phyloP scores from a whole-genome alignment of 192 early-diverging fungal species.

The Linnemannia hyalina region DNA sequence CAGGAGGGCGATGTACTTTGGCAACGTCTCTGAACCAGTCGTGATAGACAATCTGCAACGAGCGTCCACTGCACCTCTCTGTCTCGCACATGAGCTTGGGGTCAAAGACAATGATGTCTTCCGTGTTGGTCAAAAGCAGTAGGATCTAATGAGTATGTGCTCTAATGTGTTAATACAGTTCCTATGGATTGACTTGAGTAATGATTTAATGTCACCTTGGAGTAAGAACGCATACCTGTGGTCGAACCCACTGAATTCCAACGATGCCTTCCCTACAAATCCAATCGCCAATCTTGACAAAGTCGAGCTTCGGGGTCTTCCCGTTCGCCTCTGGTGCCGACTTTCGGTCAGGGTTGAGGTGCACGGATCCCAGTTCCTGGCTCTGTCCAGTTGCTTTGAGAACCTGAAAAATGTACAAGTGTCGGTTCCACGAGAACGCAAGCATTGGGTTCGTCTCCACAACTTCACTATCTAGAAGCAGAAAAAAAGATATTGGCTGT shows the following conservation, averaged over 20 bases:
- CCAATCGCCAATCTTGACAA: slow-evolving; percentile 66
- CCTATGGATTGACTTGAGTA: background rate
- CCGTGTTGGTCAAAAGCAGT: slow-evolving; percentile 67
- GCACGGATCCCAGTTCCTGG: background rate
- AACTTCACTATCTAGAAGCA: slow-evolving; percentile 27
- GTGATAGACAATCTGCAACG: slow-evolving; percentile 69
- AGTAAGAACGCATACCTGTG: slow-evolving; percentile 56
- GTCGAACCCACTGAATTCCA: slow-evolving; percentile 70
- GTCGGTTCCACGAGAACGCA: slow-evolving; percentile 70
- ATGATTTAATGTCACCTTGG: background rate
- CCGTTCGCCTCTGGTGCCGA: slow-evolving; percentile 21
- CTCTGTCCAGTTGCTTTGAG: slow-evolving; percentile 22
- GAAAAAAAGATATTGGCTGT: background rate
- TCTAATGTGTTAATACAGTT: background rate
- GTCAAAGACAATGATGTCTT: slow-evolving; percentile 72
- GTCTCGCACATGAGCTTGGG: slow-evolving; percentile 65
- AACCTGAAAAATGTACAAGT: slow-evolving; percentile 65
- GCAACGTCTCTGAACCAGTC: slow-evolving; percentile 67
- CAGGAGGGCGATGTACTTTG: slow-evolving; percentile 21
- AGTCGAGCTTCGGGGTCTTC: slow-evolving; percentile 56
- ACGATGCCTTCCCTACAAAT: slow-evolving; percentile 67
- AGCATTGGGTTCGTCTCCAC: slow-evolving; percentile 64
- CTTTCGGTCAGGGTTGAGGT: slow-evolving; percentile 44
- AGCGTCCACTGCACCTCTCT: slow-evolving; percentile 60
- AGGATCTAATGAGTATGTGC: slow-evolving; percentile 57